Conservation (phyloP, 2,329 filamentous ascomycete genomes). For the Escovopsis sp. region DNA sequence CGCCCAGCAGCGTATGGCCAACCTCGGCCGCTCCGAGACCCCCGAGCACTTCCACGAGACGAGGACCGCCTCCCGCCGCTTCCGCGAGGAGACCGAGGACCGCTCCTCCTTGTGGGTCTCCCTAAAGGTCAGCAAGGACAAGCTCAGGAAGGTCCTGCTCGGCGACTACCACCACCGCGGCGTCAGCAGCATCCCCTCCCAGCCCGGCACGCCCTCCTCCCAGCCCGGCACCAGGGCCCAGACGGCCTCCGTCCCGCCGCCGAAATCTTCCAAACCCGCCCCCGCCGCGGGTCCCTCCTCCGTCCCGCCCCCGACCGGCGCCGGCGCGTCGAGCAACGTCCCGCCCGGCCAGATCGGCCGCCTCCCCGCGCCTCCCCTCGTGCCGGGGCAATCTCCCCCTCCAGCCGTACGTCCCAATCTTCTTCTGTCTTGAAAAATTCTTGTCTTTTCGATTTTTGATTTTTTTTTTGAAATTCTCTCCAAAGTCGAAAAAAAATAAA, state of each 20-base stretch:
- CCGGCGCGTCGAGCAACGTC: slow-evolving; percentile 20
- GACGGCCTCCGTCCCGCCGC: slow-evolving; percentile 14
- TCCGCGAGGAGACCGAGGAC: slow-evolving; percentile 69
- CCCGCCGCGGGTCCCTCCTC: slow-evolving; percentile 17
- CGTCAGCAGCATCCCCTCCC: slow-evolving; percentile 17
- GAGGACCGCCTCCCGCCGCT: slow-evolving; percentile 46
- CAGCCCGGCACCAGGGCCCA: slow-evolving; percentile 17
- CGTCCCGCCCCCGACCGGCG: slow-evolving; percentile 17
- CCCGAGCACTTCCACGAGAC: slow-evolving; percentile 68
- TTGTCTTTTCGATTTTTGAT: too few species aligned
- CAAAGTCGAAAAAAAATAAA: too few species aligned
- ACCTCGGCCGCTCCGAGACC: slow-evolving; percentile 71
- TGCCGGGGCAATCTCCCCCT: slow-evolving; percentile 39
- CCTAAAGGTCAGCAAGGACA: slow-evolving; percentile 58
- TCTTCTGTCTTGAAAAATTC: background rate
- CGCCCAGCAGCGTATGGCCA: slow-evolving; percentile 77
- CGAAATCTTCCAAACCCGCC: slow-evolving; percentile 24
- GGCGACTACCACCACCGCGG: slow-evolving; percentile 30
- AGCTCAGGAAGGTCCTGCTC: slow-evolving; percentile 50
- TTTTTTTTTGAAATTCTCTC: too few species aligned
- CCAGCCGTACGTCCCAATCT: slow-evolving; percentile 47
- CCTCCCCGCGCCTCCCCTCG: slow-evolving; percentile 50
- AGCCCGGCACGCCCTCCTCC: slow-evolving; percentile 19
- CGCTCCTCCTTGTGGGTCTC: slow-evolving; percentile 57
- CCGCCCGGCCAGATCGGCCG: slow-evolving; percentile 47